Base-by-base conservation (phyloP, 2,329 filamentous ascomycete species). In the Podosphaera xanthii region DNA sequence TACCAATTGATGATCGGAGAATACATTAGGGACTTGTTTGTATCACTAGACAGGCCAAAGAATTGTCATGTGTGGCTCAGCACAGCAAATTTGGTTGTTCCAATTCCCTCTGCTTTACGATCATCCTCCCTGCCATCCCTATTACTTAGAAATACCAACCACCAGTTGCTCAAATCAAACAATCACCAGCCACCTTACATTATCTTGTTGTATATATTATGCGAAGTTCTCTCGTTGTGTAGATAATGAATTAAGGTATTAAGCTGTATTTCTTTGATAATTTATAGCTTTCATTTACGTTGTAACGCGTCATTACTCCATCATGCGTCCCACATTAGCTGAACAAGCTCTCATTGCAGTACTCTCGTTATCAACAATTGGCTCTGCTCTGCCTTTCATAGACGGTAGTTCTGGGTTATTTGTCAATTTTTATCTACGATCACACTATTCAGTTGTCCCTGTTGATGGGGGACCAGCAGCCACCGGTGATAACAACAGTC, bases 371-470 rank as follows among this genome's bases (percentile, higher is more conserved):
- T 64, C 66, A 58, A 61, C 60, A 53, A 60, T 65, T 30, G 61
- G 62, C 14, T 59, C 61, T 31, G 60, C 66, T 22, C 60, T 67
- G 8, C 67, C 67, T 30, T 63, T 67, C 33, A 59, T 63, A 38
- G 63, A 58, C 42, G 55, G 58, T 44, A 61, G 61, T 49, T 1
- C 52, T n/a, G 52, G 59, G 14, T 53, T 53, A 4, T 44, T 62
- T 1, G 60, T 63, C 22, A 53, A 60, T 48, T 44, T 67, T 14
- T 57, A 61, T 44, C 60, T 59, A 57, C 63, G 66, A 55, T 66
- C 66, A 62, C 63, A 63, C 22, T 70, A 70, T 59, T 69, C 69
- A 8, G 68, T 70, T 55, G 67, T 70, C 12, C 59, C 67, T 42
- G 68, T 70, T n/a, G 67, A 70, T 64, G 69, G 69, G 34, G 67